phyloP scores from a whole-genome alignment of 2,329 filamentous ascomycete genomes.

The Pestalotiopsis sp. region DNA sequence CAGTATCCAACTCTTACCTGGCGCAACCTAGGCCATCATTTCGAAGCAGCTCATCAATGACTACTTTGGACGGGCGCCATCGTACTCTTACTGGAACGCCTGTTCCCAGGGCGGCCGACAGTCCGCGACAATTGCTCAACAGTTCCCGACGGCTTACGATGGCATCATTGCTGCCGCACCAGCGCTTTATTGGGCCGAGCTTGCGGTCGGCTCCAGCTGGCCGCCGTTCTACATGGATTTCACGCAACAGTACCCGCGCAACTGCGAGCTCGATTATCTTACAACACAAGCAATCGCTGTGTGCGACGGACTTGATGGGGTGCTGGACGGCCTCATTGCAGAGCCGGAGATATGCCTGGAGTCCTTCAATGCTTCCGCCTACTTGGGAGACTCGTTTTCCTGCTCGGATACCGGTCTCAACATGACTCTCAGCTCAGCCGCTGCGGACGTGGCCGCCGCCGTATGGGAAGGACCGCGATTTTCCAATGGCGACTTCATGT shows the following conservation, averaged over 20 bases:
- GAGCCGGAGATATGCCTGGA: neutral
- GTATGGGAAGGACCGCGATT: neutral
- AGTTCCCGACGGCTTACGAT: conserved; percentile 55
- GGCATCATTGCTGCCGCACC: conserved; percentile 52
- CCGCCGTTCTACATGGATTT: conserved; percentile 19
- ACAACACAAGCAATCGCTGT: neutral
- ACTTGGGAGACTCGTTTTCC: neutral
- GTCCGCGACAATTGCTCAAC: conserved; percentile 53
- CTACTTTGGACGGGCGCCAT: conserved; percentile 38
- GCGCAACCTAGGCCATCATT: conserved; percentile 26
- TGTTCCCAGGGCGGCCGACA: conserved; percentile 57
- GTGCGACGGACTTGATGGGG: neutral
- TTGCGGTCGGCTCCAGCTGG: neutral
- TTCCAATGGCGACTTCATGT: neutral
- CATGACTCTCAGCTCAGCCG: neutral
- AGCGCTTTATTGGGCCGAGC: conserved; percentile 35
- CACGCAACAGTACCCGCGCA: neutral
- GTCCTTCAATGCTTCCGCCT: neutral
- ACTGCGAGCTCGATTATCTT: conserved; percentile 1
- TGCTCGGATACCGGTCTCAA: neutral
- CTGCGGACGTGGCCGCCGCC: neutral
- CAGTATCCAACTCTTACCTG: neutral
- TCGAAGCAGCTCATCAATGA: conserved; percentile 37
- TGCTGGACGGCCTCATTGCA: neutral
- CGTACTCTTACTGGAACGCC: conserved; percentile 54